Conservation (phyloP, 805 yeast genomes). For the Cyberlindnera mycetangii region DNA sequence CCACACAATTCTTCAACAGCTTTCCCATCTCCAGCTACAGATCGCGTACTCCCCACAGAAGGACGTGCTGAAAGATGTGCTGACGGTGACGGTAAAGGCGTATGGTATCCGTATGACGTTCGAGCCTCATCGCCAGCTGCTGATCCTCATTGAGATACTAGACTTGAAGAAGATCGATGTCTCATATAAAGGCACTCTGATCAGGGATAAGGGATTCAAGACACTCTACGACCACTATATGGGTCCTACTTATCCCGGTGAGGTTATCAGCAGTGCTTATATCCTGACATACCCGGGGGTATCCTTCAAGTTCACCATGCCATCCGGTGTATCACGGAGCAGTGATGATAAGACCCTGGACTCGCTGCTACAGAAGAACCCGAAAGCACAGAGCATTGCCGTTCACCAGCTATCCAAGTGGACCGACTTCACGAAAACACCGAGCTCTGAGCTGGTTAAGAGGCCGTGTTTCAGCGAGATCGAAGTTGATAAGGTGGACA, state of each 20-base stretch:
- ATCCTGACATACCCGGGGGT: slow-evolving; percentile 55
- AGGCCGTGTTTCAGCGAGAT: slow-evolving; percentile 1
- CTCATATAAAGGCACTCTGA: slow-evolving; percentile 15
- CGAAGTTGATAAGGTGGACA: slow-evolving; percentile 13
- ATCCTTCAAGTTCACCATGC: slow-evolving; percentile 41
- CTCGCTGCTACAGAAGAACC: slow-evolving; percentile 10
- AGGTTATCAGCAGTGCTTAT: slow-evolving; percentile 25
- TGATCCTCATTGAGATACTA: slow-evolving; percentile 18
- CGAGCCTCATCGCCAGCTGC: slow-evolving; percentile 10
- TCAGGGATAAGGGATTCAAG: slow-evolving; percentile 33
- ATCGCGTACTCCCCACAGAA: neutral
- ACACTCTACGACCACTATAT: slow-evolving; percentile 51
- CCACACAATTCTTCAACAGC: slow-evolving; percentile 9
- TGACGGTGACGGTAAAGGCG: slow-evolving; percentile 5
- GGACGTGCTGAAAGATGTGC: neutral
- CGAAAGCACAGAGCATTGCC: slow-evolving; percentile 11
- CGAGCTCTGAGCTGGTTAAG: neutral
- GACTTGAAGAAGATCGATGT: slow-evolving; percentile 10
- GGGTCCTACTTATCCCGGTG: slow-evolving; percentile 64
- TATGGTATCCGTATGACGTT: slow-evolving; percentile 10
- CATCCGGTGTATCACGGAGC: neutral
- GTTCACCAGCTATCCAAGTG: slow-evolving; percentile 18
- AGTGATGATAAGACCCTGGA: slow-evolving; percentile 15
- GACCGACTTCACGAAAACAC: slow-evolving; percentile 27
- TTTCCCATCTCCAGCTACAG: slow-evolving; percentile 7